Conservation (phyloP, 164 flowering plant genomes). For the Kalanchoe fedtschenkoi region DNA sequence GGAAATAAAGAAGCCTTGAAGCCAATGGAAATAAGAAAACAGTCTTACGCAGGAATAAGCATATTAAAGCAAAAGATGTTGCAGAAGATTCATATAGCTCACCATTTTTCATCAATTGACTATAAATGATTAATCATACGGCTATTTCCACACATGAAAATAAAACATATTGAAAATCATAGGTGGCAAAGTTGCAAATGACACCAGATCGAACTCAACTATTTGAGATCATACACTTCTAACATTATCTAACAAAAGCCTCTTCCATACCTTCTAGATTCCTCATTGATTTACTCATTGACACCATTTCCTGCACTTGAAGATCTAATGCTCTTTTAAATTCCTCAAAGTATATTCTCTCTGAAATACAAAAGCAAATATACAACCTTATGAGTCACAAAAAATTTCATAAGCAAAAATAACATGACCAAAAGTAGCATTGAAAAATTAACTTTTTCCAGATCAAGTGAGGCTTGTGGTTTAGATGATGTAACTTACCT, state of each 20-base stretch:
- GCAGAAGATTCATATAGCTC: not conserved
- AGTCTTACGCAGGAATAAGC: too few relatives aligned
- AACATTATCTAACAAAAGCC: not conserved
- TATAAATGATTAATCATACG: not conserved
- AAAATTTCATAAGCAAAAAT: not conserved
- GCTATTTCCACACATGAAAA: not conserved
- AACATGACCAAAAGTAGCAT: not conserved
- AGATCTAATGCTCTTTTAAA: constrained; percentile 38
- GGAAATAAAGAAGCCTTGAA: not conserved
- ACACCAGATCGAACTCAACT: not conserved
- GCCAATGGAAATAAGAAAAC: too few relatives aligned
- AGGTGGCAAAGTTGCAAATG: not conserved
- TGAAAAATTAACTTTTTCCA: not conserved
- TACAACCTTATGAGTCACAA: not conserved
- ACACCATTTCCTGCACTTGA: constrained; percentile 77
- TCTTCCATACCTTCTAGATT: constrained; percentile 53
- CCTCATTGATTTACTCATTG: constrained; percentile 51
- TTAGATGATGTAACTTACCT: constrained; percentile 35
- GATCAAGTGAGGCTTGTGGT: not conserved
- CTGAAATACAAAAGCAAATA: constrained; percentile 24
- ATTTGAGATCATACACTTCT: not conserved
- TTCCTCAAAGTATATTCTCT: constrained; percentile 52
- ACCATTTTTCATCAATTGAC: not conserved
- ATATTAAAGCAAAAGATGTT: not conserved
- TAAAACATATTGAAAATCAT: not conserved